Evolutionary conservation across 2,329 filamentous ascomycete species (phyloP), one percentile per base, ranked within the genome.

Genomic region (Aspergillus udagawae): DNA sequence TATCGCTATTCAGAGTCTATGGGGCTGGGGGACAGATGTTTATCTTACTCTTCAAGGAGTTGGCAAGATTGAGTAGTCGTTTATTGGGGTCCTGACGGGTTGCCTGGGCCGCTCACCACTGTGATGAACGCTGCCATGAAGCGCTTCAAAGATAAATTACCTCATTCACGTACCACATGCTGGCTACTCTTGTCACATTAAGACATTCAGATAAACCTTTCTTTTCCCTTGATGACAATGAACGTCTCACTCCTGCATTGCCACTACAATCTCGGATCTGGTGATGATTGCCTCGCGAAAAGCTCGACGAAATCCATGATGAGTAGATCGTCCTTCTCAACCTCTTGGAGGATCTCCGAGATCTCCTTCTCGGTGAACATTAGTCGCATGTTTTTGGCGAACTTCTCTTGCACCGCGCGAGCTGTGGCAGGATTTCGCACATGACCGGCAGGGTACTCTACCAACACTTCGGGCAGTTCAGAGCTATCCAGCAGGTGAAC

Each of bases 1-100:
- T 2, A 94, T 99, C 57, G 87, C 87, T 4, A 87, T 99, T n/a
- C 93, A 99, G 80, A 97, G 91, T 71, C 76, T 97, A 49, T 94
- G 91, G 79, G 93, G 94, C 3, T 99, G 94, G 94, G 94, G 86
- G 0, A 86, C 85, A 3, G 85, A 88, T 75, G 84, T 87, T 1
- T 88, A 87, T 72, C 70, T 88, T 54, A 86, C 82, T 52, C 65
- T 87, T 61, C 78, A 83, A 62, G 84, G 84, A 0, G 83, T 87
- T 54, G 84, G 83, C 0, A 82, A 76, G 60, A 71, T 80, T 51
- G 68, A 70, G 51, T 76, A 64, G 72, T 7, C 23, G 5, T 60
- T 3, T 51, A 38, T 42, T 28, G 20, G 51, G 23, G 32, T n/a
- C 28, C n/a, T 54, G 32, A 10, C 32, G 0, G 12, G 4, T 35